Conservation (phyloP, 495 filamentous ascomycete species). For the Aspergillus cristatus region DNA sequence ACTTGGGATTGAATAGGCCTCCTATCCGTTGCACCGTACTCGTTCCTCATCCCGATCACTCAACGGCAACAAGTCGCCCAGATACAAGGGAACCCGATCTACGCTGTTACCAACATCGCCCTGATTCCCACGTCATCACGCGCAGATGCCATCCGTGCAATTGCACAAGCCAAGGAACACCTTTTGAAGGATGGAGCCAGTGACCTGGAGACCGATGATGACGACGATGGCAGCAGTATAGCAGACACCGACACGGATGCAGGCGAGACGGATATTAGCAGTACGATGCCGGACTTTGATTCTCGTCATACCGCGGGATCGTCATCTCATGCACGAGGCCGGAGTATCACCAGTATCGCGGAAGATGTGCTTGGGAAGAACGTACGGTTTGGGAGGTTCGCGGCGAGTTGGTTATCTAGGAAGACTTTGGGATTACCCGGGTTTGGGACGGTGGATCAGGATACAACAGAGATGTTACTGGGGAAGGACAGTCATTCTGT, state of each 20-base stretch:
- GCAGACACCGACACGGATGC: conserved; percentile 29
- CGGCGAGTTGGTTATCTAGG: conserved; percentile 79
- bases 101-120: conserved; percentile 75
- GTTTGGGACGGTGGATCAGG: conserved; percentile 20
- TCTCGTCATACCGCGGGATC: conserved; percentile 17
- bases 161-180: conserved; percentile 51
- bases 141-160: conserved; percentile 59
- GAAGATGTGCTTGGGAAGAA: conserved; percentile 75
- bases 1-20: conserved; percentile 42
- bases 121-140: conserved; percentile 77
- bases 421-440: conserved; percentile 58
- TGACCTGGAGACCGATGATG: conserved; percentile 27
- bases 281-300: conserved; percentile 1
- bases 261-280: conserved; percentile 24
- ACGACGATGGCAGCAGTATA: conserved; percentile 5
- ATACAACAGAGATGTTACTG: conserved; percentile 9
- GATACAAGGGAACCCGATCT: conserved; percentile 71
- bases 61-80: conserved; percentile 80
- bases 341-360: conserved; percentile 51
- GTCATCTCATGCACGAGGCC: conserved; percentile 11
- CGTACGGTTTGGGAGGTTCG: conserved; percentile 78
- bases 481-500: conserved; percentile 14
- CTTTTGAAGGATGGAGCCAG: conserved; percentile 15
- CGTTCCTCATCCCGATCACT: conserved; percentile 78
- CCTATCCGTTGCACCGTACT: conserved; percentile 60